phyloP scores from a whole-genome alignment of 305 asterid species.

The Fraxinus latifolia region DNA sequence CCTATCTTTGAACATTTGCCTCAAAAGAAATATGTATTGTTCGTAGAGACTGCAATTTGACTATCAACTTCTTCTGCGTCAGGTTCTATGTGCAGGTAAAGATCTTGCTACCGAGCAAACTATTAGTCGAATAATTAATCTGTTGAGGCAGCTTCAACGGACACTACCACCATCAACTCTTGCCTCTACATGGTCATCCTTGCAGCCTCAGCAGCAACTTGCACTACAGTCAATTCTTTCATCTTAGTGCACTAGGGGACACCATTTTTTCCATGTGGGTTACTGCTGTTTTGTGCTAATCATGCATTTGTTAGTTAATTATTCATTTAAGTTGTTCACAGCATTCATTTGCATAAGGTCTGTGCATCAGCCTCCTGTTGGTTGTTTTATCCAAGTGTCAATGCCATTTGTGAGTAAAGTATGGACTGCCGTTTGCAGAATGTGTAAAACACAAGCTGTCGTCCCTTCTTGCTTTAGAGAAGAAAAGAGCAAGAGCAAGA shows the following conservation, averaged over 20 bases:
- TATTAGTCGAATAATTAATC: conserved; percentile 62
- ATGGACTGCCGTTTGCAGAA: conserved; percentile 25
- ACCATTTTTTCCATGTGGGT: not conserved
- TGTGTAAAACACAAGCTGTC: conserved; percentile 43
- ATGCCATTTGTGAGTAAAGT: conserved; percentile 28
- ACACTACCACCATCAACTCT: conserved; percentile 72
- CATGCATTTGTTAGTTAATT: conserved; percentile 28
- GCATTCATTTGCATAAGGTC: conserved; percentile 37
- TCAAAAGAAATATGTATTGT: not conserved
- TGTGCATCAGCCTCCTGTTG: conserved; percentile 36
- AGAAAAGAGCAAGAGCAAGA: not conserved
- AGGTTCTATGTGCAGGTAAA: conserved; percentile 83
- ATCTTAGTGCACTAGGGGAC: conserved; percentile 28
- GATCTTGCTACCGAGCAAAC: conserved; percentile 85
- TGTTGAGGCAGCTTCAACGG: conserved; percentile 79
- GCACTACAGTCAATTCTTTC: conserved; percentile 75
- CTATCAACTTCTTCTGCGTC: conserved; percentile 11
- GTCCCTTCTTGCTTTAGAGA: conserved; percentile 18
- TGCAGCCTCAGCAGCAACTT: conserved; percentile 87
- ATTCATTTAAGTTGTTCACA: conserved; percentile 28
- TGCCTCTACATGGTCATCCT: conserved; percentile 77
- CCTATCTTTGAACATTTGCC: not conserved
- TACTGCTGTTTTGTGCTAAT: conserved; percentile 19
- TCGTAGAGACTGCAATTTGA: not conserved
- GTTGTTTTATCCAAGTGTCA: conserved; percentile 34